Conservation (phyloP, 2,329 filamentous ascomycete genomes). For the Xylariaceae sp. region DNA sequence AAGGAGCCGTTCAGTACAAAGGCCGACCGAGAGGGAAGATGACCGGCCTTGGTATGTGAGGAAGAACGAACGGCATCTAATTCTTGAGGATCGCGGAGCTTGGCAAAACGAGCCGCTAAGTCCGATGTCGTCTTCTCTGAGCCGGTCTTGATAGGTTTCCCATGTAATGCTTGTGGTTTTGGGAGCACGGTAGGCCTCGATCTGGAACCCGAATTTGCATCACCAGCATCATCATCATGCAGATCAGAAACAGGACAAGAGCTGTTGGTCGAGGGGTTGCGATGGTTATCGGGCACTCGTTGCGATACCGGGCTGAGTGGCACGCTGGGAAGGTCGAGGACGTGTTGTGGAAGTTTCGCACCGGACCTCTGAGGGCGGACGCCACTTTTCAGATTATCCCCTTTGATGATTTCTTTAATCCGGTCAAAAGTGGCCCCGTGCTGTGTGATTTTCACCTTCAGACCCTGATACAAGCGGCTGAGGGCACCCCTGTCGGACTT, state of each 20-base stretch:
- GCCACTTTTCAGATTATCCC: slow-evolving; percentile 59
- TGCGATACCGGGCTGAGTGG: slow-evolving; percentile 12
- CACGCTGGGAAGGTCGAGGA: slow-evolving; percentile 16
- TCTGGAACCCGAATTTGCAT: slow-evolving; percentile 19
- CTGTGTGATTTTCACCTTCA: slow-evolving; percentile 46
- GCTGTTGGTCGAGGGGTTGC: background rate
- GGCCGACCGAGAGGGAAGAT: slow-evolving; percentile 37
- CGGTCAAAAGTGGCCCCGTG: slow-evolving; percentile 47
- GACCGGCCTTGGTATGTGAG: slow-evolving; percentile 48
- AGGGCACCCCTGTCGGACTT: slow-evolving; percentile 48
- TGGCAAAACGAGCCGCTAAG: slow-evolving; percentile 52
- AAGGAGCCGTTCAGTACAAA: slow-evolving; percentile 47
- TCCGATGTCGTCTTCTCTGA: slow-evolving; percentile 39
- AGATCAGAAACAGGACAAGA: background rate
- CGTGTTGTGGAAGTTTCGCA: slow-evolving; percentile 2
- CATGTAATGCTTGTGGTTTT: slow-evolving; percentile 63
- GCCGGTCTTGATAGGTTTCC: slow-evolving; percentile 47
- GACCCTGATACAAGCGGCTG: slow-evolving; percentile 41
- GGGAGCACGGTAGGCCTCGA: slow-evolving; percentile 51
- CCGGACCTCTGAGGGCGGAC: slow-evolving; percentile 39
- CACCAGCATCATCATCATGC: slow-evolving; percentile 1
- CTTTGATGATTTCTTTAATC: slow-evolving; percentile 58
- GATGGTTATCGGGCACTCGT: slow-evolving; percentile 1
- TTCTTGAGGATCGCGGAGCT: slow-evolving; percentile 42
- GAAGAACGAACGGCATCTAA: slow-evolving; percentile 34